These are phyloP conservation scores for Globisporangium middletonii DNA, from an alignment of 352 stramenopile genomes.

Conservation along the genomic window DNA sequence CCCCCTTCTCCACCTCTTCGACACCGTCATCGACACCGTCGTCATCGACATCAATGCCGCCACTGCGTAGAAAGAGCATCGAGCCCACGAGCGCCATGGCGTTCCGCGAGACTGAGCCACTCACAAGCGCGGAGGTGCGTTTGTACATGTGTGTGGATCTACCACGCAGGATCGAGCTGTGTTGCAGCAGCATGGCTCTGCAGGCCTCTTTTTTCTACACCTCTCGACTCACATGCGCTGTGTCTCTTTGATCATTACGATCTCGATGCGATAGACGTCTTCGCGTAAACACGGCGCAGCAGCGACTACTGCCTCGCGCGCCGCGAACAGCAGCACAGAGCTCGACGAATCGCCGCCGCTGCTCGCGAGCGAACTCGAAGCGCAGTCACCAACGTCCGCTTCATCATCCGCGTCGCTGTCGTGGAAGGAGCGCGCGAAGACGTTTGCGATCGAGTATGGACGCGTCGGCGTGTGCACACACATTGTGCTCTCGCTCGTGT, in stretches of 20 bases:
- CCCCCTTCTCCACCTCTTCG: slow-evolving; percentile 1
- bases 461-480: slow-evolving; percentile 73
- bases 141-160: not conserved
- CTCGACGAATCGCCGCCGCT: not conserved
- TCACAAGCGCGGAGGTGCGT: slow-evolving; percentile 24
- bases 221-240: too few species aligned
- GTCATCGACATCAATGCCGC: not conserved
- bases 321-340: not conserved
- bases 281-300: not conserved
- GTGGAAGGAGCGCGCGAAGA: slow-evolving; percentile 70
- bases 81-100: slow-evolving; percentile 16
- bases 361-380: not conserved
- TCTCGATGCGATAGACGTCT: not conserved
- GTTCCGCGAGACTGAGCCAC: slow-evolving; percentile 29
- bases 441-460: slow-evolving; percentile 78
- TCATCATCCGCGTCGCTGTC: slow-evolving; percentile 23
- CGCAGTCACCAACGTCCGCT: not conserved
- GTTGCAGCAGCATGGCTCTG: not conserved
- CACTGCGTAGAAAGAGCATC: slow-evolving; percentile 7
- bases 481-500: slow-evolving; percentile 64
- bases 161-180: not conserved
- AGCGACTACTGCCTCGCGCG: not conserved
- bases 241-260: too few species aligned
- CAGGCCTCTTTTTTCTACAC: too few species aligned
- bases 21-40: not conserved